Evolutionary conservation across 2,329 filamentous ascomycete species (phyloP).

Genomic region (Fusarium nodosum): DNA sequence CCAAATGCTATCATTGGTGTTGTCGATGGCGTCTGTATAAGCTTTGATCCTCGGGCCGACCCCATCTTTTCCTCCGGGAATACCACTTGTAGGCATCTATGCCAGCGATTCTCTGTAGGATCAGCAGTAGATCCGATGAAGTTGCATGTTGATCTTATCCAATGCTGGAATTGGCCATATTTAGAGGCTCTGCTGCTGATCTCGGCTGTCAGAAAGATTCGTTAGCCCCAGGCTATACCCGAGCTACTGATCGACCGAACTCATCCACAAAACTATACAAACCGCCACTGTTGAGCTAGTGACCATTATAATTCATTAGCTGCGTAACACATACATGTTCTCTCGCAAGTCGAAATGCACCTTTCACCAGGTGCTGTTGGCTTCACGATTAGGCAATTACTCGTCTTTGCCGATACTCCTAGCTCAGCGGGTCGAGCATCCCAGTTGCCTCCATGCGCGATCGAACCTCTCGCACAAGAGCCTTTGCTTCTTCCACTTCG

Average conservation of each 20-base stretch:
- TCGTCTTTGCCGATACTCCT: constrained; percentile 37
- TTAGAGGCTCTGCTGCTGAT: constrained; percentile 3
- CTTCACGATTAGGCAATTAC: constrained; percentile 13
- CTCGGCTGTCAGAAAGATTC: neutral
- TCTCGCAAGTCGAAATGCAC: constrained; percentile 19
- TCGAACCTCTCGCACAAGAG: constrained; percentile 87
- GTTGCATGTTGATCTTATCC: constrained; percentile 6
- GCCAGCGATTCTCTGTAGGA: constrained; percentile 1
- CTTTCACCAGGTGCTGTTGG: constrained; percentile 1
- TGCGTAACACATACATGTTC: constrained; percentile 31
- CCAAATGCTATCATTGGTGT: neutral
- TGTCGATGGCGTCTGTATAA: constrained; percentile 1
- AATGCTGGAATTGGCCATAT: neutral
- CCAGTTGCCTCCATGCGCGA: constrained; percentile 74
- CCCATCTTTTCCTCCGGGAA: constrained; percentile 1
- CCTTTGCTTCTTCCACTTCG: constrained; percentile 97
- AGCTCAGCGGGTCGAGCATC: constrained; percentile 48
- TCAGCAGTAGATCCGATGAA: constrained; percentile 20
- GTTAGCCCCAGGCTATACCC: constrained; percentile 3
- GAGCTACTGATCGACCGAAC: neutral
- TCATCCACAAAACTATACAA: constrained; percentile 1
- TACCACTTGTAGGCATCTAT: neutral
- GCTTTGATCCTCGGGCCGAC: constrained; percentile 33
- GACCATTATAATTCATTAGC: constrained; percentile 30
- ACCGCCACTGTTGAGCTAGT: neutral